Conservation (phyloP, 805 yeast genomes). For the Wickerhamomyces ciferrii region DNA sequence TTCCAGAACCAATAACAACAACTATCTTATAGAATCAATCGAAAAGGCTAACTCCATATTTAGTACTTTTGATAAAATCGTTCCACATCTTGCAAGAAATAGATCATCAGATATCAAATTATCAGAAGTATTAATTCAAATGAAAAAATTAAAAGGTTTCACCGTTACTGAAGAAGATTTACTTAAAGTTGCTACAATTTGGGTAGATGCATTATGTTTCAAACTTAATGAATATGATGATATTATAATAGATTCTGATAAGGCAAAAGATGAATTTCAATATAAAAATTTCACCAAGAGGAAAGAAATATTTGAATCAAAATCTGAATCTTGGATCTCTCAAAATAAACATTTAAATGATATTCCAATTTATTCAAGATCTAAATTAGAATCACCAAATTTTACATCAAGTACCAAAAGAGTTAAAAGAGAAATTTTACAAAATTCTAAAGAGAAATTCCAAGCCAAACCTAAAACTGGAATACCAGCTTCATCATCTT, state of each 20-base stretch:
- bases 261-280: constrained; percentile 3
- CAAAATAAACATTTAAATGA: constrained; percentile 5
- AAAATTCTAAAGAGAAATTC: constrained; percentile 24
- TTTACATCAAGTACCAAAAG: constrained; percentile 8
- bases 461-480: neutral
- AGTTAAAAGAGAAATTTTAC: constrained; percentile 12
- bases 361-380: constrained; percentile 8
- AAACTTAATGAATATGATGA: constrained; percentile 13
- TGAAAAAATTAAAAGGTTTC: constrained; percentile 6
- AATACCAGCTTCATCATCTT: too few species aligned
- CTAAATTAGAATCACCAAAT: neutral
- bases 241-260: constrained; percentile 13
- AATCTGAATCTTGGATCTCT: constrained; percentile 12
- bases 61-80: constrained; percentile 12
- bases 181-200: constrained; percentile 12
- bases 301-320: constrained; percentile 5
- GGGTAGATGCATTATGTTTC: constrained; percentile 14
- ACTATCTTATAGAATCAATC: neutral
- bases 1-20: neutral
- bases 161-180: constrained; percentile 10
- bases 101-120: constrained; percentile 15
- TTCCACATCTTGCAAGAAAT: constrained; percentile 9
- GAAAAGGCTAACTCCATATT: constrained; percentile 3
- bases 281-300: constrained; percentile 7
- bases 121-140: constrained; percentile 8